Evolutionary conservation across 2,329 filamentous ascomycete genomes (phyloP).

Genomic region (Aspergillus amoenus): DNA sequence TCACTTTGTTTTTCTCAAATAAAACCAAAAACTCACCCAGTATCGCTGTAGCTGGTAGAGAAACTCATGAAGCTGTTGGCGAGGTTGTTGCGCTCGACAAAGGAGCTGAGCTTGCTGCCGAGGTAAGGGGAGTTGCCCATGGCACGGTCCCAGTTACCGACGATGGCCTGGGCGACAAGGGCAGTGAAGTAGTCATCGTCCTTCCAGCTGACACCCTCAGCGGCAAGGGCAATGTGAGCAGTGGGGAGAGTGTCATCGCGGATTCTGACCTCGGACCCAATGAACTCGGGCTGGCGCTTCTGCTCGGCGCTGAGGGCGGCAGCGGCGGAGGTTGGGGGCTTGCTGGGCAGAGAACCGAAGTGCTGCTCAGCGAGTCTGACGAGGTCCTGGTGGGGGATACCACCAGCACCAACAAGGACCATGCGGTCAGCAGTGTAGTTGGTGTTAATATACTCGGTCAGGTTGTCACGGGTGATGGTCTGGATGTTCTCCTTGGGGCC

Average conservation of each 20-base stretch:
- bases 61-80: slow-evolving; percentile 99
- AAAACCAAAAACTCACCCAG: slow-evolving; percentile 65
- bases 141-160: slow-evolving; percentile 99
- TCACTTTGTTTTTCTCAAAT: slow-evolving; percentile 7
- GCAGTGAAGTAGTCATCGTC: slow-evolving; percentile 99
- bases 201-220: slow-evolving; percentile 99
- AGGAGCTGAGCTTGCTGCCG: slow-evolving; percentile 95
- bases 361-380: slow-evolving; percentile 96
- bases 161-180: slow-evolving; percentile 94
- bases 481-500: slow-evolving; percentile 98
- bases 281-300: slow-evolving; percentile 89
- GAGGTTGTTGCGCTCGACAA: slow-evolving; percentile 89
- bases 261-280: slow-evolving; percentile 92
- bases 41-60: slow-evolving; percentile 99
- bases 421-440: slow-evolving; percentile 99
- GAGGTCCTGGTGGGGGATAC: slow-evolving; percentile 88
- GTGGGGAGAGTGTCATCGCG: slow-evolving; percentile 95
- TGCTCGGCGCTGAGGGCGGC: slow-evolving; percentile 68
- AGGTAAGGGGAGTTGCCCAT: slow-evolving; percentile 97
- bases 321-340: slow-evolving; percentile 71
- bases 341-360: slow-evolving; percentile 76
- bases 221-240: slow-evolving; percentile 96
- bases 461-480: slow-evolving; percentile 87
- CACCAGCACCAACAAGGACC: slow-evolving; percentile 95
- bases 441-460: slow-evolving; percentile 95